These are phyloP conservation scores for Skeletonema grethae DNA, from an alignment of 108 stramenopile genomes.

Conservation along the genomic window DNA sequence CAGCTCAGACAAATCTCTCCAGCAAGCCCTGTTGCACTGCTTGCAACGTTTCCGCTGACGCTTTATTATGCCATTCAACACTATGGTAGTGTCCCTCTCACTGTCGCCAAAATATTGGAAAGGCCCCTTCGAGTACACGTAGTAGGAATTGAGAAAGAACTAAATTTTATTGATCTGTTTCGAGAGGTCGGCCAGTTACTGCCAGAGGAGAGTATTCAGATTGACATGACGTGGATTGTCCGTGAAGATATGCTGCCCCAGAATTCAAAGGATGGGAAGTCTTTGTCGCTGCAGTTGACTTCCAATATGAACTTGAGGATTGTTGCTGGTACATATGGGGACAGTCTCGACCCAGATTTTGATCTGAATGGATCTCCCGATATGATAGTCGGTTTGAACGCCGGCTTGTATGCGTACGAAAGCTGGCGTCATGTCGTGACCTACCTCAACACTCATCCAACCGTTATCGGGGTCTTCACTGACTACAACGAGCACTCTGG, in stretches of 20 bases:
- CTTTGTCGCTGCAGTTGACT: slow-evolving; percentile 50
- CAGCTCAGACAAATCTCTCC: slow-evolving; percentile 58
- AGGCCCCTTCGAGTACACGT: slow-evolving; percentile 76
- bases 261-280: slow-evolving; percentile 9
- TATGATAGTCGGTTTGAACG: slow-evolving; percentile 85
- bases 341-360: slow-evolving; percentile 79
- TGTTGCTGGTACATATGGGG: slow-evolving; percentile 78
- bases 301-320: slow-evolving; percentile 53
- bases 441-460: slow-evolving; percentile 56
- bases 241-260: slow-evolving; percentile 83
- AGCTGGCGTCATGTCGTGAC: slow-evolving; percentile 80
- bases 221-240: slow-evolving; percentile 81
- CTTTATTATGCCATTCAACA: slow-evolving; percentile 74
- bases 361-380: slow-evolving; percentile 87
- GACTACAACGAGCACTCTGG: slow-evolving; percentile 91
- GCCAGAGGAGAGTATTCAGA: slow-evolving; percentile 54
- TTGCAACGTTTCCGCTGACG: slow-evolving; percentile 83
- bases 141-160: slow-evolving; percentile 88
- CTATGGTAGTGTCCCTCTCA: slow-evolving; percentile 71
- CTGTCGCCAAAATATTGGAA: slow-evolving; percentile 78
- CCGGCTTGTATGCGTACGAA: slow-evolving; percentile 87
- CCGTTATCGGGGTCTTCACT: slow-evolving; percentile 80
- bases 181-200: slow-evolving; percentile 69
- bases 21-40: slow-evolving; percentile 69
- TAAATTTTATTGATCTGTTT: slow-evolving; percentile 88